Base-by-base conservation (phyloP, 305 asterid species). In the Fraxinus floribunda region DNA sequence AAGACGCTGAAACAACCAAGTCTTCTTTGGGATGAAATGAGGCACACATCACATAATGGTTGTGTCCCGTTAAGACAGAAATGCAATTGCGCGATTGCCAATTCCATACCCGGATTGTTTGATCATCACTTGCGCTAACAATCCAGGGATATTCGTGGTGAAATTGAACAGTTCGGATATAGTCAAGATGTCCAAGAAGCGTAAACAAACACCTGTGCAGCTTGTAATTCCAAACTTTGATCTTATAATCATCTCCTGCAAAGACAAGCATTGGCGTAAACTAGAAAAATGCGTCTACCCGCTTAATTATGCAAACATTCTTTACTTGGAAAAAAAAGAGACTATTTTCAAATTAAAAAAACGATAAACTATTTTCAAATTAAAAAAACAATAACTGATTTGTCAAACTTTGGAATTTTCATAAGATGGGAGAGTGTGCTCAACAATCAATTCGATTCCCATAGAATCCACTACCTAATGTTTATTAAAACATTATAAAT, bases 81-180 rank as follows among this genome's bases (percentile, higher is more conserved):
- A 64, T 64, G 72, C 72, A 64, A 64, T 34, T 7, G 72, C 72
- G 72, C 11, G 72, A 64, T 20, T 64, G 72, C 72, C 72, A 64
- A 64, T 64, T 64, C 72, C 72, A 64, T 64, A 64, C 29, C 30
- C 72, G 34, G 34, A 64, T 64, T 64, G 72, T 64, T 64, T 64
- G 72, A 64, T 64, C 72, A 1, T 64, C 72, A 64, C 72, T 64
- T 22, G 72, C 72, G 29, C 72, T 64, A 26, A 64, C 5, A 13
- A 64, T 64, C 72, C 72, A 64, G 72, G 72, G 72, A 64, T 64
- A 64, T n/a, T 64, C 72, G 6, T 64, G 72, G 15, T 64, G 72
- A 64, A 64, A 64, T 64, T 64, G 72, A 64, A 64, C 72, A 7
- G 72, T 64, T 64, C 72, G 72, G 72, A 64, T 64, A 64, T 64